phyloP scores from a whole-genome alignment of 768 basidiomycete genomes.

The Candolleomyces eurysporus region DNA sequence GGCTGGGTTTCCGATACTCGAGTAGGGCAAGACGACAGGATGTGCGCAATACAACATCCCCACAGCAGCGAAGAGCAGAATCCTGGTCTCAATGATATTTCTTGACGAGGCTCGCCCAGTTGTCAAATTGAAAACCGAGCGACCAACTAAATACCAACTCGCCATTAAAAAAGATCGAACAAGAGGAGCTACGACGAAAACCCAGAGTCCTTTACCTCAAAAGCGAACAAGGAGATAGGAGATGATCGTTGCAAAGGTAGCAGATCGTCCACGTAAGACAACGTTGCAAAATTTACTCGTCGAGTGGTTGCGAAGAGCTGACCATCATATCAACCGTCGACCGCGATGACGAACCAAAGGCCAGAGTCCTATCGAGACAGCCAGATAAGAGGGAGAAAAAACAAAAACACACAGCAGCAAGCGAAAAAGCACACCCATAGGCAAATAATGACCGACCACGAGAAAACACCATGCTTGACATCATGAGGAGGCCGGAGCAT shows the following conservation, averaged over 20 bases:
- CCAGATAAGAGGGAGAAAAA: neutral
- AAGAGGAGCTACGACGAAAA: neutral
- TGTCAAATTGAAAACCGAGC: conserved; percentile 34
- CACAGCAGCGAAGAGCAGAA: conserved; percentile 32
- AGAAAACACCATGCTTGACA: conserved; percentile 34
- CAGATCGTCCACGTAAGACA: conserved; percentile 35
- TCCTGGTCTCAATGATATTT: conserved; percentile 32
- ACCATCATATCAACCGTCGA: conserved; percentile 31
- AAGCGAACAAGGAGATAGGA: conserved; percentile 35
- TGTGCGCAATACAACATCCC: no score
- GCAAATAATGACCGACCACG: conserved; percentile 36
- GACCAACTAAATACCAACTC: conserved; percentile 24
- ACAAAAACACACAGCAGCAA: conserved; percentile 30
- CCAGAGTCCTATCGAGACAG: neutral
- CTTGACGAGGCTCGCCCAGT: conserved; percentile 32
- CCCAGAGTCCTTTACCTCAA: conserved; percentile 37
- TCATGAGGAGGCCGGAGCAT: conserved; percentile 47
- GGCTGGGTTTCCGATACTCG: no score
- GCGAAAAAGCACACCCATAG: conserved; percentile 30
- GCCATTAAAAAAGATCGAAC: no score
- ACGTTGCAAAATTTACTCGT: conserved; percentile 22
- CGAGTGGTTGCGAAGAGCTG: conserved; percentile 31
- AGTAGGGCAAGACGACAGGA: no score
- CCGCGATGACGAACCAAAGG: conserved; percentile 33
- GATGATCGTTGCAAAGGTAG: conserved; percentile 36